phyloP scores from a whole-genome alignment of 345 rosid genomes.

The Aquilaria sinensis region DNA sequence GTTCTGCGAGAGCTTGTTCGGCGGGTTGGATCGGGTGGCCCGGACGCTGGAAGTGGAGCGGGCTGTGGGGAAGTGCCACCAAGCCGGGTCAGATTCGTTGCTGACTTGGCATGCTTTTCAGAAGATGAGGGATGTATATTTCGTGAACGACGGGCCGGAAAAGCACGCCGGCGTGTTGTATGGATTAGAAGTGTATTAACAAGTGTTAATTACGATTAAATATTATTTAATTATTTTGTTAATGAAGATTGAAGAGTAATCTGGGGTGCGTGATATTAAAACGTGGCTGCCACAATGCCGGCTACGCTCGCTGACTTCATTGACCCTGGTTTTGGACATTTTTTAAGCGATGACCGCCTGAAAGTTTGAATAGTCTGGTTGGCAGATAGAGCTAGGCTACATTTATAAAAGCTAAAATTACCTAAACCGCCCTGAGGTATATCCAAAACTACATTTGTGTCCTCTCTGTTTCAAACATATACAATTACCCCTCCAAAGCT shows the following conservation, averaged over 20 bases:
- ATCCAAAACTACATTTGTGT: too few species aligned
- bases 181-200: constrained; percentile 50
- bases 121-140: constrained; percentile 61
- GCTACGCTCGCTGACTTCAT: too few species aligned
- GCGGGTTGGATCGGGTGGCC: constrained; percentile 76
- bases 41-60: constrained; percentile 50
- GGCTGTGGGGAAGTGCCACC: constrained; percentile 78
- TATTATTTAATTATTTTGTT: constrained; percentile 15
- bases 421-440: too few species aligned
- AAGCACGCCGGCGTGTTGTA: constrained; percentile 73
- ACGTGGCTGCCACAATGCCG: too few species aligned
- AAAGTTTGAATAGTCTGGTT: too few species aligned
- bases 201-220: not conserved
- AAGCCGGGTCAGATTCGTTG: constrained; percentile 89
- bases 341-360: too few species aligned
- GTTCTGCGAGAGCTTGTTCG: constrained; percentile 54
- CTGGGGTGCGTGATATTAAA: too few species aligned
- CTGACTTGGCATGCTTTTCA: constrained; percentile 82
- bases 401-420: too few species aligned
- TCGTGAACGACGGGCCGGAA: constrained; percentile 53
- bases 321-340: too few species aligned
- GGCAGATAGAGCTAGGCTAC: too few species aligned
- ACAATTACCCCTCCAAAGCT: too few species aligned
- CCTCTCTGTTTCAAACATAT: too few species aligned
- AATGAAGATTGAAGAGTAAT: not conserved